Base-by-base conservation (phyloP, 306 rosid species). In the Hippophae gyantsensis region DNA sequence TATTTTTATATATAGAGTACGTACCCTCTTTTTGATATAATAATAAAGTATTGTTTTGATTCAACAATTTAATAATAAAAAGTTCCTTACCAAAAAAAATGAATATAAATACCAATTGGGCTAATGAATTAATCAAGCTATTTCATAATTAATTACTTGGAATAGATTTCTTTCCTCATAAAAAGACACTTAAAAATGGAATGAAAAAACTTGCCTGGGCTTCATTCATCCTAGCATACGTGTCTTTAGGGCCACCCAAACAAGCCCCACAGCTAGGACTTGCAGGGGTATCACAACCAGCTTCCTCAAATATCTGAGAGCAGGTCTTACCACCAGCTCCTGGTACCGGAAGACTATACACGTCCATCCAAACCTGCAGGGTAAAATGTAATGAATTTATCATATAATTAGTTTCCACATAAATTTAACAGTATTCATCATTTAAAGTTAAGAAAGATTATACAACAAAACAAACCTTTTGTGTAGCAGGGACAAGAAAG, bases 281-380 rank as follows among this genome's bases (percentile, higher is more conserved):
- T 44, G 96, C 93, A 26, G 98, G 98, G 10, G 98, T 76, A 79
- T 92, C 98, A 49, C 99, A 92, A n/a, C 96, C 98, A 69, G 93
- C 98, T 81, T 92, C 98, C 78, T 92, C 96, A 49, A 92, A 92
- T 78, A 92, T 88, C 83, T 87, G 95, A 13, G 98, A 92, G 81
- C 96, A 92, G 61, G 96, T 92, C 81, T 88, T 92, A 23, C 96
- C 96, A 50, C 99, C 96, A 27, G 96, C 80, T 54, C 93, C 96
- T 48, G 96, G 96, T 42, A 92, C 95, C 0, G 84, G 85, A 55
- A 88, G 70, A 62, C 83, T 8, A 56, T 92, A 92, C 10, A 92
- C 11, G 52, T 92, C 98, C 85, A 92, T 78, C 98, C 98, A 92
- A 62, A 92, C 98, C 96, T 87, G 71, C 26, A 67, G 27, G 48